These are phyloP conservation scores for Gleditsia sinensis DNA, from an alignment of 306 rosid genomes.

Conservation along the genomic window DNA sequence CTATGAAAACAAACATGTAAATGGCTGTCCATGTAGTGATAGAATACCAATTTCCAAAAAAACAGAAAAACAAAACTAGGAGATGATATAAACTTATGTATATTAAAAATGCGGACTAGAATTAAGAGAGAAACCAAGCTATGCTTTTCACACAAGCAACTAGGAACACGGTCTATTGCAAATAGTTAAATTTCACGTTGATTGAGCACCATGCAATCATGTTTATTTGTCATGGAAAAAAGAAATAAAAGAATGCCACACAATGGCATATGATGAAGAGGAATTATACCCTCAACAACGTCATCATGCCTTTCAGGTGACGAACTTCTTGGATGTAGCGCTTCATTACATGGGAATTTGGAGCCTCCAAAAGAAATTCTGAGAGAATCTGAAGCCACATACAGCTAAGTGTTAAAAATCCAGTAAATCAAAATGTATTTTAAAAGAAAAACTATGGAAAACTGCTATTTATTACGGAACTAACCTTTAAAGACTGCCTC, in stretches of 20 bases:
- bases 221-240: conserved; percentile 25
- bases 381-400: conserved; percentile 76
- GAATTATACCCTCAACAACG: conserved; percentile 74
- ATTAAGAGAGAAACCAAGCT: neutral
- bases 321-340: conserved; percentile 86
- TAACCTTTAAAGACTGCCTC: conserved; percentile 95
- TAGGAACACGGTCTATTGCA: neutral
- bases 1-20: neutral
- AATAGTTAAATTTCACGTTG: neutral
- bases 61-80: neutral
- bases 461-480: conserved; percentile 39
- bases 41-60: neutral
- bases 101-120: neutral
- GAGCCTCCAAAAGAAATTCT: conserved; percentile 84
- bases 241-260: neutral
- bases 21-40: neutral
- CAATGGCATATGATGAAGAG: conserved; percentile 20
- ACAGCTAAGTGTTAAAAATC: conserved; percentile 30
- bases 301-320: conserved; percentile 86
- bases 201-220: conserved; percentile 1
- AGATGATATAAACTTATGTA: conserved; percentile 9
- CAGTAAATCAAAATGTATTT: conserved; percentile 7
- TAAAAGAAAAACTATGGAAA: conserved; percentile 15
- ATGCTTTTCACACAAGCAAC: conserved; percentile 3
- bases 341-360: conserved; percentile 89